A percentile compares a stretch with the other conserved stretches of the same genome.
Conservation (phyloP, 176 grass and related monocot genomes). For the Hyparrhenia diplandra region DNA sequence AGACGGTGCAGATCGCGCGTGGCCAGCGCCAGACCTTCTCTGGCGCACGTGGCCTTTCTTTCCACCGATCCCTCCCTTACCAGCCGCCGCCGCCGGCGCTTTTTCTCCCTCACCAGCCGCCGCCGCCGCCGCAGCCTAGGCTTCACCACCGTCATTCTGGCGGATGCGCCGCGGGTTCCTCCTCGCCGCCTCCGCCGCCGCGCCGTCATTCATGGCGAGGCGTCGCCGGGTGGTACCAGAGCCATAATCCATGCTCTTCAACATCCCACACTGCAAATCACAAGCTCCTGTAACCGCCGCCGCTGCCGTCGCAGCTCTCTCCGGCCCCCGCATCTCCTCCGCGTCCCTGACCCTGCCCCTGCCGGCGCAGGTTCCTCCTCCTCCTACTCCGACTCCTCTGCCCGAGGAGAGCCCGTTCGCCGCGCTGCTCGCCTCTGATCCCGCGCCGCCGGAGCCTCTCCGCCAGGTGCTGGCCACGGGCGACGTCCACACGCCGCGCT, state of each 20-base stretch:
- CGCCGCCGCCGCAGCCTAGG: neutral
- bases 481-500: slow-evolving; percentile 43
- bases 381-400: neutral
- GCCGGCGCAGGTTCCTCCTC: neutral
- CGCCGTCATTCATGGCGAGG: slow-evolving; percentile 47
- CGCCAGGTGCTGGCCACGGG: slow-evolving; percentile 42
- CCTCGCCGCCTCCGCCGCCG: neutral
- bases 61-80: neutral
- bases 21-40: neutral
- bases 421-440: slow-evolving; percentile 11
- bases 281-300: slow-evolving; percentile 29
- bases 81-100: neutral
- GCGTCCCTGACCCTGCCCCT: neutral
- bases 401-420: slow-evolving; percentile 24
- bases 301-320: slow-evolving; percentile 27
- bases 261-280: slow-evolving; percentile 29
- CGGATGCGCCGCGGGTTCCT: neutral
- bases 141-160: neutral
- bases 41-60: neutral
- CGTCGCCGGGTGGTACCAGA: slow-evolving; percentile 22
- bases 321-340: slow-evolving; percentile 16
- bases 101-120: too few relatives aligned
- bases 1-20: neutral
- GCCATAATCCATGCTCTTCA: slow-evolving; percentile 51
- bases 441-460: slow-evolving; percentile 30